Conservation (phyloP, 768 basidiomycete species). For the Boletus edulis region DNA sequence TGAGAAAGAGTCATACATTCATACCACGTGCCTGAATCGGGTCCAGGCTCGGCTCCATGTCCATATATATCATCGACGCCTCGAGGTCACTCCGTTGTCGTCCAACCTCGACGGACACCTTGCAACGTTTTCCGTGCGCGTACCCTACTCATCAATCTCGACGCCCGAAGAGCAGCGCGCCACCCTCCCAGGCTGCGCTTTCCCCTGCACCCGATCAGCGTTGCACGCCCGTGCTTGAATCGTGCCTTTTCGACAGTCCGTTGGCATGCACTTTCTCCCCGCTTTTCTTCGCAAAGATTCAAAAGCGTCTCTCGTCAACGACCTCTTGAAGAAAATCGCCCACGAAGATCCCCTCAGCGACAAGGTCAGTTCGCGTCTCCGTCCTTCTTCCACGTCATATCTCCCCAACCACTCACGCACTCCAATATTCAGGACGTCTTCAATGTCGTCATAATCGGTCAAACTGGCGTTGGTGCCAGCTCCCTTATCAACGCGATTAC, state of each 20-base stretch:
- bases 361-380: constrained; percentile 15
- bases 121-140: constrained; percentile 12
- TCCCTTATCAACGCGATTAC: constrained; percentile 40
- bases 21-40: constrained; percentile 1
- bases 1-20: background rate
- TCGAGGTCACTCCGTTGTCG: constrained; percentile 12
- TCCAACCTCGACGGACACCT: constrained; percentile 9
- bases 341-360: constrained; percentile 22
- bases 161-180: constrained; percentile 13
- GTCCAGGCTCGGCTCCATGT: background rate
- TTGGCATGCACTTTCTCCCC: constrained; percentile 27
- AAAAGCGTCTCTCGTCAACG: constrained; percentile 19
- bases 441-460: constrained; percentile 31
- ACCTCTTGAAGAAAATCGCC: constrained; percentile 23
- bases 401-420: background rate
- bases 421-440: constrained; percentile 21
- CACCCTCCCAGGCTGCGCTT: constrained; percentile 8
- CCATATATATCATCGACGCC: constrained; percentile 16
- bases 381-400: background rate
- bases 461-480: constrained; percentile 37
- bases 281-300: constrained; percentile 28
- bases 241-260: background rate
- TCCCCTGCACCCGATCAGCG: constrained; percentile 7
- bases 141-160: constrained; percentile 2
- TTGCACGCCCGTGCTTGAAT: background rate